phyloP scores from a whole-genome alignment of 1,284 basidiomycete species.

The Trichosporon coremiiforme region DNA sequence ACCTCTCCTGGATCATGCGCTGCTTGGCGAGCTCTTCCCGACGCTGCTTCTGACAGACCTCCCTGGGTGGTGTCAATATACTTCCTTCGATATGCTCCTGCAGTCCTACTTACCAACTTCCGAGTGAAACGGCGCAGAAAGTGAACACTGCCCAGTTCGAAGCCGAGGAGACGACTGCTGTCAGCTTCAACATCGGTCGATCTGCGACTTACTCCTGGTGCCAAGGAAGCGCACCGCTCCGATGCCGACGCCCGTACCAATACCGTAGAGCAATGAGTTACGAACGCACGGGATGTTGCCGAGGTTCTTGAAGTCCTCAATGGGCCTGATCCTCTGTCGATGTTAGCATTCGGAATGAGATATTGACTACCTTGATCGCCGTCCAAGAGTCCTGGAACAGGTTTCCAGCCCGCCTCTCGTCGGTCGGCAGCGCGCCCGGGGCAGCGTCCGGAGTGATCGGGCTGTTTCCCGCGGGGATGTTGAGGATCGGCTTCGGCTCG shows the following conservation, averaged over 20 bases:
- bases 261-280: slow-evolving; percentile 52
- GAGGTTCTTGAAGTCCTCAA: slow-evolving; percentile 41
- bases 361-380: slow-evolving; percentile 37
- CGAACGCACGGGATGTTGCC: slow-evolving; percentile 52
- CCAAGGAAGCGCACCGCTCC: slow-evolving; percentile 51
- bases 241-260: slow-evolving; percentile 49
- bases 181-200: slow-evolving; percentile 2
- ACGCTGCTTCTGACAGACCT: slow-evolving; percentile 48
- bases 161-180: slow-evolving; percentile 27
- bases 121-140: slow-evolving; percentile 45
- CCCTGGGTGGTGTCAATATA: slow-evolving; percentile 36
- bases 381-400: slow-evolving; percentile 33
- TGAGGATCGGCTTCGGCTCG: slow-evolving; percentile 28
- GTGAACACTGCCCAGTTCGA: slow-evolving; percentile 52
- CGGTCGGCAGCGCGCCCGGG: slow-evolving; percentile 19
- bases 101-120: slow-evolving; percentile 41
- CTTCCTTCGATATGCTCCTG: too few relatives aligned
- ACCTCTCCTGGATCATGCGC: slow-evolving; percentile 52
- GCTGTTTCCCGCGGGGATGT: slow-evolving; percentile 43
- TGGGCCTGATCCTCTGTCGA: slow-evolving; percentile 19
- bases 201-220: slow-evolving; percentile 42
- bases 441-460: slow-evolving; percentile 32
- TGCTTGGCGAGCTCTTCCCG: slow-evolving; percentile 50
- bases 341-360: slow-evolving; percentile 2
- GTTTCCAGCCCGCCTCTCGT: slow-evolving; percentile 36